Conservation (phyloP, 2,329 filamentous ascomycete genomes). For the Madurella mycetomatis region DNA sequence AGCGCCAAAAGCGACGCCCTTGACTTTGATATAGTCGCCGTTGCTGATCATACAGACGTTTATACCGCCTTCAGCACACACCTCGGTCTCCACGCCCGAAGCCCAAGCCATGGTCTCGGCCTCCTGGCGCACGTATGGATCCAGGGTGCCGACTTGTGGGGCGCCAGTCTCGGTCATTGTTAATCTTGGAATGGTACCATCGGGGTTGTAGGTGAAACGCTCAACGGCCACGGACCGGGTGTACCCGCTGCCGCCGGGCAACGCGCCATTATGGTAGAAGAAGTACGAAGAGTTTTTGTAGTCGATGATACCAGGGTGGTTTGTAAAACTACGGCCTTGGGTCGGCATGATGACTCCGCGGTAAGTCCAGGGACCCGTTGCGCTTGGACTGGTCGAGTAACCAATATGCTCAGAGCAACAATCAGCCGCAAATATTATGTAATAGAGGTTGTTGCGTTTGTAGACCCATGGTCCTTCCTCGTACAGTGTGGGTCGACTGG, state of each 20-base stretch:
- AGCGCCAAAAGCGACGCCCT: slow-evolving; percentile 29
- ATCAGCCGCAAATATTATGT: slow-evolving; percentile 30
- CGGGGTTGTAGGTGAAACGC: slow-evolving; percentile 27
- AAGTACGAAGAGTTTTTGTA: slow-evolving; percentile 30
- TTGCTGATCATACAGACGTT: slow-evolving; percentile 28
- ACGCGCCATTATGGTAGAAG: slow-evolving; percentile 33
- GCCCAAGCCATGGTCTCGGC: slow-evolving; percentile 31
- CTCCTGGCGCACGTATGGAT: slow-evolving; percentile 29
- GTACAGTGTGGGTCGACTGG: slow-evolving; percentile 23
- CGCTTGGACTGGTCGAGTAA: slow-evolving; percentile 27
- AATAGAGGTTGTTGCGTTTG: slow-evolving; percentile 30
- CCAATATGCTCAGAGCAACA: slow-evolving; percentile 31
- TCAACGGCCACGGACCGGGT: slow-evolving; percentile 28
- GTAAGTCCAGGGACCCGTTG: slow-evolving; percentile 32
- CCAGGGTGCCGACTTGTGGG: slow-evolving; percentile 23
- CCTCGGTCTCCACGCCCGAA: slow-evolving; percentile 1
- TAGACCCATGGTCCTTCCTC: slow-evolving; percentile 32
- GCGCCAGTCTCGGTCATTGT: slow-evolving; percentile 28
- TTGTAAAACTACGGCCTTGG: slow-evolving; percentile 29
- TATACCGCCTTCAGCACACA: slow-evolving; percentile 25
- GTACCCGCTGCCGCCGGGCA: slow-evolving; percentile 29
- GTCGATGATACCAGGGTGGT: slow-evolving; percentile 30
- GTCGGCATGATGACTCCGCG: slow-evolving; percentile 29
- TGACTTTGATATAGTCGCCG: slow-evolving; percentile 32
- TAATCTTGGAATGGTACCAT: slow-evolving; percentile 30